A percentile compares a stretch with the other conserved stretches of the same genome.
phyloP scores from a whole-genome alignment of 1,284 basidiomycete species.

The Schizophyllum amplum region DNA sequence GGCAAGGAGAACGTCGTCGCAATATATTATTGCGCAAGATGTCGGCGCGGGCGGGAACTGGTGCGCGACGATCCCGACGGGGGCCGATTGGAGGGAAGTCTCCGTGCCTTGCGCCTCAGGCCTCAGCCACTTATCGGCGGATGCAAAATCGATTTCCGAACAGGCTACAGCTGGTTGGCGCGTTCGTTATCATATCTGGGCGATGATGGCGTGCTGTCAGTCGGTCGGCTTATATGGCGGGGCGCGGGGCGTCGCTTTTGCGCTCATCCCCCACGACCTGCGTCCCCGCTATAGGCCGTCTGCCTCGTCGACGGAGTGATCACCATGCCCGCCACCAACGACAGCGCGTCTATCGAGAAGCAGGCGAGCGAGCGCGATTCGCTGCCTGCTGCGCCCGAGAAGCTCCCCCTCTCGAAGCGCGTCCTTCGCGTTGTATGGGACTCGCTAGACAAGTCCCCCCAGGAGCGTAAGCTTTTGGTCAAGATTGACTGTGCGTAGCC shows the following conservation, averaged over 20 bases:
- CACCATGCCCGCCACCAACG: not conserved
- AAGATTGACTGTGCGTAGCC: not conserved
- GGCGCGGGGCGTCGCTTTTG: not conserved
- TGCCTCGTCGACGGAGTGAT: not conserved
- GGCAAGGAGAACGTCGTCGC: not conserved
- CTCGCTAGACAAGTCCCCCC: not conserved
- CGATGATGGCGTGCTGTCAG: not conserved
- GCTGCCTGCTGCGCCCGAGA: not conserved
- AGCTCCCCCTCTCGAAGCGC: not conserved
- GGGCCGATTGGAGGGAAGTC: too few species aligned
- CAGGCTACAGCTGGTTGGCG: not conserved
- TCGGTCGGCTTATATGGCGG: not conserved
- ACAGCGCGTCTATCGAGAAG: not conserved
- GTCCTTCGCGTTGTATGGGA: not conserved
- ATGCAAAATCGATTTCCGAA: not conserved
- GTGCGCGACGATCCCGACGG: not conserved
- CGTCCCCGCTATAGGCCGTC: not conserved
- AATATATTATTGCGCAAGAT: not conserved
- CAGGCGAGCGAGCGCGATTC: not conserved
- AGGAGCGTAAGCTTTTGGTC: not conserved
- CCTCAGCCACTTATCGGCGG: not conserved
- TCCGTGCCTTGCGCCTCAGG: not conserved
- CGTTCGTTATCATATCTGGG: not conserved
- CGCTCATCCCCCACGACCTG: not conserved
- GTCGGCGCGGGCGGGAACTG: not conserved